Evolutionary conservation across 1,284 basidiomycete genomes (phyloP).

Genomic region (Gymnopus androsaceus): DNA sequence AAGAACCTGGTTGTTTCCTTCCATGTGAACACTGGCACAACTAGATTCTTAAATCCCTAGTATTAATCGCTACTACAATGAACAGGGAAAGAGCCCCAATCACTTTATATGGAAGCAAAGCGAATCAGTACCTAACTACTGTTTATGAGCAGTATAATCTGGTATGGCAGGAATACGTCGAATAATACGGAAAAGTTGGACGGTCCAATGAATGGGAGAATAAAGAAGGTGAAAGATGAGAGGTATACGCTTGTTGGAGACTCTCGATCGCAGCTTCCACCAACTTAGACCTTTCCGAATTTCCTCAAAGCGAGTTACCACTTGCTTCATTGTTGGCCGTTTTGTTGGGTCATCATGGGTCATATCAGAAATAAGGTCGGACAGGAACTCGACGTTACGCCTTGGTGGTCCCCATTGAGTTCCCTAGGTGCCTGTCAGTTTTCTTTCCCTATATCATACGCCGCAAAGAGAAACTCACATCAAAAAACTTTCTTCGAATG

Average conservation of each 20-base stretch:
- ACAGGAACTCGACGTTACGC: slow-evolving; percentile 27
- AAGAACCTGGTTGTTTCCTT: no score
- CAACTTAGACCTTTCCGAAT: slow-evolving; percentile 17
- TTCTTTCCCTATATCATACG: no score
- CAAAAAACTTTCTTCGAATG: slow-evolving; percentile 29
- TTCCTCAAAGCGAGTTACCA: slow-evolving; percentile 23
- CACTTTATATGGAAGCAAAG: no score
- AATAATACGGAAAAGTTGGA: background rate
- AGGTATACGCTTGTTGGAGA: background rate
- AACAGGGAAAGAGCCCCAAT: no score
- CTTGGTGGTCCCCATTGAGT: background rate
- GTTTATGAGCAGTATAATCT: no score
- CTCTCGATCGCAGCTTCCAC: slow-evolving; percentile 10
- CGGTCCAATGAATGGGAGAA: background rate
- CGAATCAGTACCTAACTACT: no score
- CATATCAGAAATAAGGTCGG: slow-evolving; percentile 30
- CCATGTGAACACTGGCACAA: no score
- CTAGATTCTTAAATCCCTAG: no score
- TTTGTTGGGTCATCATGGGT: slow-evolving; percentile 27
- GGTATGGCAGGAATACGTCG: slow-evolving; percentile 3
- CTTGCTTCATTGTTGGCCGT: slow-evolving; percentile 31
- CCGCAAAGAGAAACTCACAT: slow-evolving; percentile 24
- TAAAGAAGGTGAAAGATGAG: background rate
- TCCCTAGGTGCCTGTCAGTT: background rate
- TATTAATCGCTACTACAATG: no score